Evolutionary conservation across 78 protist genomes (phyloP).

Genomic region (Chrysochromulina parva): DNA sequence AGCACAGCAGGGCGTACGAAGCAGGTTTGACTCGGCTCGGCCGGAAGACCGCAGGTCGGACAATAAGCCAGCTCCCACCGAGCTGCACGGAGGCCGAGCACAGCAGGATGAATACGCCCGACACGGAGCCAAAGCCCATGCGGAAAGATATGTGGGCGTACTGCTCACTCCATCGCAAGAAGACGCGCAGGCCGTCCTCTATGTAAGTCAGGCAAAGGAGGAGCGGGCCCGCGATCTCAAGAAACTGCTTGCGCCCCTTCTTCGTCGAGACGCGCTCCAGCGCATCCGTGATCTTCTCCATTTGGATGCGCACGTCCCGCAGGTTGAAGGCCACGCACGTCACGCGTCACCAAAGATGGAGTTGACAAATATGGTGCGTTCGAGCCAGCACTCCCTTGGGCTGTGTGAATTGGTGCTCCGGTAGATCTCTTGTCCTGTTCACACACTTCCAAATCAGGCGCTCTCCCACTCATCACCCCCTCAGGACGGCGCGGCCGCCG

Average conservation of each 20-base stretch:
- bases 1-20: not conserved
- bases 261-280: not conserved
- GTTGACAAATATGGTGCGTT: too few species aligned
- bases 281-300: not conserved
- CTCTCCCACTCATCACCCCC: too few species aligned
- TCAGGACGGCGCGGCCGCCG: too few species aligned
- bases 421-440: too few species aligned
- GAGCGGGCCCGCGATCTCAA: not conserved
- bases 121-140: not conserved
- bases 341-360: too few species aligned
- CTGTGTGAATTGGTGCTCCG: too few species aligned
- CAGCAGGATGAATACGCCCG: not conserved
- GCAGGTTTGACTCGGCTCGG: not conserved
- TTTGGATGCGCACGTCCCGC: too few species aligned
- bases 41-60: not conserved
- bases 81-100: not conserved
- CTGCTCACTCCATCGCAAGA: constrained; percentile 2
- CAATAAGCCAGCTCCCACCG: not conserved
- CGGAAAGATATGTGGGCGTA: not conserved
- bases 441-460: too few species aligned
- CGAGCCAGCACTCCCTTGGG: too few species aligned
- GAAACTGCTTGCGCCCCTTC: not conserved
- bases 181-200: not conserved
- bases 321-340: too few species aligned
- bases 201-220: not conserved